phyloP scores from a whole-genome alignment of 257 asterid genomes.

The Solanum infundibuliforme region DNA sequence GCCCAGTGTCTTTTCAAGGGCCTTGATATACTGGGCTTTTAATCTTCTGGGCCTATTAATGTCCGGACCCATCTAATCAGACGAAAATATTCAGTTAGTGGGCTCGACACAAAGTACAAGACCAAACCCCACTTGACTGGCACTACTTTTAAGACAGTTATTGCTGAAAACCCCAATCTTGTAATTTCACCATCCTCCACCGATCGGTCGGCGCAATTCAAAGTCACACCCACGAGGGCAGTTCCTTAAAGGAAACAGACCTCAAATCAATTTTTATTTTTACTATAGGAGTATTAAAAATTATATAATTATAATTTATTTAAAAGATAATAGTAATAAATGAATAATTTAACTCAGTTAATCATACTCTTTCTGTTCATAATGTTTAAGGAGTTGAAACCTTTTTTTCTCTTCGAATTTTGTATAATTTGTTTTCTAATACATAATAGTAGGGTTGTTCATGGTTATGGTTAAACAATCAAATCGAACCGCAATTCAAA shows the following conservation, averaged over 20 bases:
- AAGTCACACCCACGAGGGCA: conserved; percentile 26
- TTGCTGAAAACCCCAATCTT: conserved; percentile 17
- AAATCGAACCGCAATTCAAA: too few species aligned
- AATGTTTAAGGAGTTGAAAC: not conserved
- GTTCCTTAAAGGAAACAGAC: not conserved
- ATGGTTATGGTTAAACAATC: too few species aligned
- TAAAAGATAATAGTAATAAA: not conserved
- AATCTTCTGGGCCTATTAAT: not conserved
- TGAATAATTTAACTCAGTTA: not conserved
- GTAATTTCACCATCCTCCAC: conserved; percentile 14
- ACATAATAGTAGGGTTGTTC: too few species aligned
- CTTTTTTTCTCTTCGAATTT: not conserved
- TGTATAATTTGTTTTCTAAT: not conserved
- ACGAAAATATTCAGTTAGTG: not conserved
- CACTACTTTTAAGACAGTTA: conserved; percentile 28
- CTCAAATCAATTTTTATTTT: not conserved
- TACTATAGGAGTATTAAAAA: not conserved
- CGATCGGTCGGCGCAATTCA: conserved; percentile 13
- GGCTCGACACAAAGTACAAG: not conserved
- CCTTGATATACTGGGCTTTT: not conserved
- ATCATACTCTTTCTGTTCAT: not conserved
- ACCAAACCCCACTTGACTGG: conserved; percentile 4
- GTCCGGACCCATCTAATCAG: not conserved
- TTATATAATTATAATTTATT: not conserved
- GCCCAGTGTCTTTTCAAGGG: not conserved